Percentiles rank a stretch among this genome's conserved stretches.
Evolutionary conservation across 2,329 filamentous ascomycete genomes (phyloP).

Genomic region (Fusarium sp.): DNA sequence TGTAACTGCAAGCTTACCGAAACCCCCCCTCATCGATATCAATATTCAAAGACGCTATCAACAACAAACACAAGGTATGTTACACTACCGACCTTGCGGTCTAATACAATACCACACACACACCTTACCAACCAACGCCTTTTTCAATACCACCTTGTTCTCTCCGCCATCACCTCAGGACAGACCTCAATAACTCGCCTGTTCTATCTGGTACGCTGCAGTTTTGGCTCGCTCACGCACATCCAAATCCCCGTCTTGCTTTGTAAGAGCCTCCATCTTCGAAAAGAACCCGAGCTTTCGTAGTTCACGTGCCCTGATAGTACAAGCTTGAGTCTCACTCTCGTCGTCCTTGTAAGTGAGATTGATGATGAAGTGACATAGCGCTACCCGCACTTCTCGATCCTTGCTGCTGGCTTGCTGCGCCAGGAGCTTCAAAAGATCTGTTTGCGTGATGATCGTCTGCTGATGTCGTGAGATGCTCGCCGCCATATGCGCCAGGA

Average conservation of each 20-base stretch:
- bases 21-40: background rate
- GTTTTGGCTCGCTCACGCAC: slow-evolving; percentile 86
- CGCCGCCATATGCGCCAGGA: slow-evolving; percentile 89
- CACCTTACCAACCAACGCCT: slow-evolving; percentile 2
- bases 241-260: slow-evolving; percentile 80
- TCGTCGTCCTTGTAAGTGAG: slow-evolving; percentile 85
- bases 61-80: background rate
- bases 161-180: background rate
- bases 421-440: slow-evolving; percentile 77
- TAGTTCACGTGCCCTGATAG: slow-evolving; percentile 75
- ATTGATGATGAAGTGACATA: slow-evolving; percentile 88
- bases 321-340: slow-evolving; percentile 72
- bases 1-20: slow-evolving; percentile 2
- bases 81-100: slow-evolving; percentile 4
- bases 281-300: slow-evolving; percentile 76
- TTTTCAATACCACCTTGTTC: slow-evolving; percentile 2
- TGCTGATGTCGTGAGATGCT: slow-evolving; percentile 82
- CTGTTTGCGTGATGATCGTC: slow-evolving; percentile 79
- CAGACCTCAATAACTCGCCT: slow-evolving; percentile 45
- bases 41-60: slow-evolving; percentile 3
- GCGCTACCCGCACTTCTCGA: slow-evolving; percentile 77
- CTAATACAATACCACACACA: slow-evolving; percentile 3
- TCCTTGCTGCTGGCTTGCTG: slow-evolving; percentile 79
- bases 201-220: slow-evolving; percentile 77
- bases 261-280: slow-evolving; percentile 69